These are phyloP conservation scores for Coemansia sp. DNA, from an alignment of 192 early-diverging fungal genomes.

Conservation along the genomic window DNA sequence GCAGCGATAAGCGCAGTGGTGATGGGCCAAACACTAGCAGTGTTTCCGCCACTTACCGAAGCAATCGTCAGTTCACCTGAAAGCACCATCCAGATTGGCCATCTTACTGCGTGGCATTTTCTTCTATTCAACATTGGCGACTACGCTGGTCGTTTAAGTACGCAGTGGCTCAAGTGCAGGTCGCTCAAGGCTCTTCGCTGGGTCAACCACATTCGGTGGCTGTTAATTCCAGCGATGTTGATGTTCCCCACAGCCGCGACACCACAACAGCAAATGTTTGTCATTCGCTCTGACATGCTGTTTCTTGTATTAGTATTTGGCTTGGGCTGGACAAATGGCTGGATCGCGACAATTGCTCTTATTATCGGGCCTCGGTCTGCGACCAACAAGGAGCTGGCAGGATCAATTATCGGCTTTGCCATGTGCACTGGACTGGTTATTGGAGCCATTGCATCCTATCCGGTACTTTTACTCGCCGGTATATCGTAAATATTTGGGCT, in stretches of 20 bases:
- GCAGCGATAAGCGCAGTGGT: constrained; percentile 53
- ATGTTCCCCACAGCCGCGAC: constrained; percentile 44
- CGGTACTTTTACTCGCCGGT: constrained; percentile 36
- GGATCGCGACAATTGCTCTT: constrained; percentile 62
- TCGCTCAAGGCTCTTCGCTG: constrained; percentile 39
- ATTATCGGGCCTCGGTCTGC: constrained; percentile 57
- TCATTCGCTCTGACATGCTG: constrained; percentile 40
- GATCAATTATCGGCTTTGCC: constrained; percentile 70
- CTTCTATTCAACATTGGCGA: constrained; percentile 74
- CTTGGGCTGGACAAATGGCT: constrained; percentile 69
- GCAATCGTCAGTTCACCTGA: constrained; percentile 55
- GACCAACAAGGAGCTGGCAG: constrained; percentile 60
- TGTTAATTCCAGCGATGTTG: constrained; percentile 57
- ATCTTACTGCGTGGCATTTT: constrained; percentile 68
- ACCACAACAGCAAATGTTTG: constrained; percentile 1
- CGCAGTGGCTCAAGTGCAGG: constrained; percentile 37
- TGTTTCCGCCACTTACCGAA: constrained; percentile 76
- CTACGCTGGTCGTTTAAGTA: constrained; percentile 63
- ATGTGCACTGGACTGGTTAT: constrained; percentile 64
- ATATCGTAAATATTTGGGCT: constrained; percentile 20
- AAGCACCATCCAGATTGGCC: constrained; percentile 16
- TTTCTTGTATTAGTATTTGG: constrained; percentile 56
- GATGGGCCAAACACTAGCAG: constrained; percentile 65
- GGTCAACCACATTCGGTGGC: constrained; percentile 31
- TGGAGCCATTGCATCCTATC: constrained; percentile 59